Percentiles rank a stretch among this genome's conserved stretches.
Evolutionary conservation across 1,284 basidiomycete species (phyloP).

Genomic region (Puccinia sorghi): DNA sequence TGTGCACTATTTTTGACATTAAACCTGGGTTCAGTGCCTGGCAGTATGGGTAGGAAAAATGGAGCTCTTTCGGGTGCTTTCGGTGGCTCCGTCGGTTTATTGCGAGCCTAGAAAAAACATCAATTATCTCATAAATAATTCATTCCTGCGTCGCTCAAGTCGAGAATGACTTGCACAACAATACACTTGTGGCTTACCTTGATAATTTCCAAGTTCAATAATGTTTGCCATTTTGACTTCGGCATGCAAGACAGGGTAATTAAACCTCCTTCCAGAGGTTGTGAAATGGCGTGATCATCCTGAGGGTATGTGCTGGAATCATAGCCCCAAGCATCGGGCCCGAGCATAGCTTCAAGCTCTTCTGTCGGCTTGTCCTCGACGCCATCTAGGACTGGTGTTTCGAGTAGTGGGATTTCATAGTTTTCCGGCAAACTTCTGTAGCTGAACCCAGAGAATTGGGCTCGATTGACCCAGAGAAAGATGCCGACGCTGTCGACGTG

Average conservation of each 20-base stretch:
- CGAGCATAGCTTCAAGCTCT: conserved; percentile 29
- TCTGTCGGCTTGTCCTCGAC: conserved; percentile 65
- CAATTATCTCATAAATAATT: not conserved
- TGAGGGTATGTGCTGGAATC: conserved; percentile 31
- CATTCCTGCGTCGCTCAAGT: not conserved
- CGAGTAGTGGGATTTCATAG: conserved; percentile 74
- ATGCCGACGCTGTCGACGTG: conserved; percentile 93
- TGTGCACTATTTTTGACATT: conserved; percentile 62
- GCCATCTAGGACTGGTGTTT: conserved; percentile 75
- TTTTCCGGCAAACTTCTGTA: conserved; percentile 77
- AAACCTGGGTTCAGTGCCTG: conserved; percentile 79
- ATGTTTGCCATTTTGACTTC: conserved; percentile 89
- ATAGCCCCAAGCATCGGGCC: conserved; percentile 25
- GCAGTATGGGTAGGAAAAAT: conserved; percentile 90
- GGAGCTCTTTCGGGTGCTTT: conserved; percentile 93
- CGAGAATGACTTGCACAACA: not conserved
- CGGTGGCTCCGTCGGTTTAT: conserved; percentile 92
- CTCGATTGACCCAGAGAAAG: conserved; percentile 94
- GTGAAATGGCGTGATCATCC: conserved; percentile 49
- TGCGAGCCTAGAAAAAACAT: conserved; percentile 69
- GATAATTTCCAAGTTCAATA: conserved; percentile 93
- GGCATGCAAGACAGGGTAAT: conserved; percentile 90
- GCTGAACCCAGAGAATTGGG: conserved; percentile 84
- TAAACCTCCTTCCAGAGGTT: conserved; percentile 66
- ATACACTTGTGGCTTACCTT: conserved; percentile 64